These are phyloP conservation scores for Clitopilus passeckerianus DNA, from an alignment of 768 basidiomycete genomes.

Conservation along the genomic window DNA sequence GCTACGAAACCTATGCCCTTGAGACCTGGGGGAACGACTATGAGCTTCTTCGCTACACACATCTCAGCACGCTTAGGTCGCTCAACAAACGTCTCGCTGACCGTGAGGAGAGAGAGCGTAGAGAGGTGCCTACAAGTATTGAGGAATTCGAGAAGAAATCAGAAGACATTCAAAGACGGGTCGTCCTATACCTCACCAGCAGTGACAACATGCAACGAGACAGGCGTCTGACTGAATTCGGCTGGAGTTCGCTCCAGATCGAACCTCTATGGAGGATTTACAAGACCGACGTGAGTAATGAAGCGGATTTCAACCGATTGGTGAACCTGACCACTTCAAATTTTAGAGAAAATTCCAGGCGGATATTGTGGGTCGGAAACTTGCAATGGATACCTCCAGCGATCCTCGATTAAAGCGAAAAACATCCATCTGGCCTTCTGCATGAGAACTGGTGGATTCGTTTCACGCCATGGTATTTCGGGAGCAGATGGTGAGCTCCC, in stretches of 20 bases:
- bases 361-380: background rate
- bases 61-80: slow-evolving; percentile 19
- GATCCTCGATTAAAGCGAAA: background rate
- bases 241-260: slow-evolving; percentile 49
- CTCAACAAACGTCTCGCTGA: slow-evolving; percentile 12
- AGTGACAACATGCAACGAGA: slow-evolving; percentile 30
- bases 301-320: background rate
- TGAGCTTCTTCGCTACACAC: slow-evolving; percentile 22
- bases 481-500: background rate
- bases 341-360: background rate
- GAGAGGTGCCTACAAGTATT: slow-evolving; percentile 25
- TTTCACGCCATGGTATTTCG: no score
- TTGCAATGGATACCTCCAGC: background rate
- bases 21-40: slow-evolving; percentile 23
- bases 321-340: background rate
- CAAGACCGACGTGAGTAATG: background rate
- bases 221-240: slow-evolving; percentile 39
- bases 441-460: no score
- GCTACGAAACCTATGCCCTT: slow-evolving; percentile 10
- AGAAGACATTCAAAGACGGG: slow-evolving; percentile 42
- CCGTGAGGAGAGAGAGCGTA: slow-evolving; percentile 14
- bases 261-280: slow-evolving; percentile 24
- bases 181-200: slow-evolving; percentile 39
- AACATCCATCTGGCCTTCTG: background rate
- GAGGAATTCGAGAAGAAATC: slow-evolving; percentile 28